A percentile compares a stretch with the other conserved stretches of the same genome.
These are phyloP conservation scores for Acorus gramineus DNA, from an alignment of 106 monocot species.

Conservation along the genomic window DNA sequence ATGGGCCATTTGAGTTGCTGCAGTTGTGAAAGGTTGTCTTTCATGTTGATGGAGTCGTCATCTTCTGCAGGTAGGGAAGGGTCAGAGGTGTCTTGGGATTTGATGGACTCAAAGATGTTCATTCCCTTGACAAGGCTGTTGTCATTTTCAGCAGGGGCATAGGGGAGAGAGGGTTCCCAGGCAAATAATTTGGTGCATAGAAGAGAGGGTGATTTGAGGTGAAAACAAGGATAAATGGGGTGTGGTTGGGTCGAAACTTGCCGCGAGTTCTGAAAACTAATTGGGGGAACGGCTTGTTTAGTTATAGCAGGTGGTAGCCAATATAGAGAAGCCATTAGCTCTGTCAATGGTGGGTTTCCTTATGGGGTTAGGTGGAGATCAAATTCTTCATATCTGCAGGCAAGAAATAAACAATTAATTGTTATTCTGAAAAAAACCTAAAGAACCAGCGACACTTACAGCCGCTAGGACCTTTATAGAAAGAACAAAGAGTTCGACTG, in stretches of 20 bases:
- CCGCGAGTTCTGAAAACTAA: neutral
- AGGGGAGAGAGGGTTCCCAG: slow-evolving; percentile 50
- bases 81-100: slow-evolving; percentile 29
- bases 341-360: too few relatives aligned
- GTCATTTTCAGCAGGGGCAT: slow-evolving; percentile 19
- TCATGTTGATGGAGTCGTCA: slow-evolving; percentile 31
- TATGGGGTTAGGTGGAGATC: too few relatives aligned
- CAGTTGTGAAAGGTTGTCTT: slow-evolving; percentile 6
- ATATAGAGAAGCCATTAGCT: slow-evolving; percentile 22
- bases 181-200: slow-evolving; percentile 34
- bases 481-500: too few relatives aligned
- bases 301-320: slow-evolving; percentile 11
- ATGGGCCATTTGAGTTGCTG: slow-evolving; percentile 64
- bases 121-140: slow-evolving; percentile 30
- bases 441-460: too few relatives aligned
- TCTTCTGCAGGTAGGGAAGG: slow-evolving; percentile 31
- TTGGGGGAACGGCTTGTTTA: slow-evolving; percentile 5
- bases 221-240: neutral
- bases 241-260: slow-evolving; percentile 6
- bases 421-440: too few relatives aligned
- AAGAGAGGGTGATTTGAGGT: slow-evolving; percentile 12
- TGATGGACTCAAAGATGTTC: slow-evolving; percentile 42
- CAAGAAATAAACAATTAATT: too few relatives aligned
- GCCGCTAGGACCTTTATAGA: too few relatives aligned
- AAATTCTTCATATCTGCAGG: too few relatives aligned